phyloP scores from a whole-genome alignment of 2,329 filamentous ascomycete species.

The Fusarium temperatum region DNA sequence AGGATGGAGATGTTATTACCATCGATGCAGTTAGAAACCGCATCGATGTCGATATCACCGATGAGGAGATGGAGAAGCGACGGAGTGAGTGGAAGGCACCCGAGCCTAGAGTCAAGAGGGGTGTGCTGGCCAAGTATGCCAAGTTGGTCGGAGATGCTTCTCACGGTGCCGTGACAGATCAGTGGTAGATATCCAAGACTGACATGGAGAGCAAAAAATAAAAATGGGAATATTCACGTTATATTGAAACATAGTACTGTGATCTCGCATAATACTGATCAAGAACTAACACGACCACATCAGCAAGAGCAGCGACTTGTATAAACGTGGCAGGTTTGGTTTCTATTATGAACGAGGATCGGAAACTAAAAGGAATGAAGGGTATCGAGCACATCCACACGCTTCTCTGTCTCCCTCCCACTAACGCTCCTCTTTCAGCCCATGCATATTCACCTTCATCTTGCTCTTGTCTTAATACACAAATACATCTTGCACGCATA shows the following conservation, averaged over 20 bases:
- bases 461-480: conserved; percentile 20
- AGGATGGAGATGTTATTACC: conserved; percentile 82
- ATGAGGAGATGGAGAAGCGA: conserved; percentile 74
- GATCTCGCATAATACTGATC: not conserved
- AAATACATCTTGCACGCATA: conserved; percentile 12
- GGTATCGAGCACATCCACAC: conserved; percentile 43
- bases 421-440: conserved; percentile 5
- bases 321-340: conserved; percentile 27
- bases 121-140: conserved; percentile 90
- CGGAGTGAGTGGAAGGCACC: conserved; percentile 76
- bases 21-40: conserved; percentile 86
- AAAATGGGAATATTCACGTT: not conserved
- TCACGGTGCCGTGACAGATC: conserved; percentile 88
- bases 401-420: conserved; percentile 27
- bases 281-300: not conserved
- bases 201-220: conserved; percentile 1
- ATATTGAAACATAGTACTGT: too few species aligned
- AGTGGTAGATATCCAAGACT: conserved; percentile 37
- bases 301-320: not conserved
- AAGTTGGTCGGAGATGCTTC: conserved; percentile 88
- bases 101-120: conserved; percentile 77
- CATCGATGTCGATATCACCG: conserved; percentile 72
- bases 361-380: conserved; percentile 41
- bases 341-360: conserved; percentile 37
- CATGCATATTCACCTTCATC: conserved; percentile 14